A percentile compares a stretch with the other conserved stretches of the same genome.
Conservation (phyloP, 129 eudicot genomes). For the Silybum marianum region DNA sequence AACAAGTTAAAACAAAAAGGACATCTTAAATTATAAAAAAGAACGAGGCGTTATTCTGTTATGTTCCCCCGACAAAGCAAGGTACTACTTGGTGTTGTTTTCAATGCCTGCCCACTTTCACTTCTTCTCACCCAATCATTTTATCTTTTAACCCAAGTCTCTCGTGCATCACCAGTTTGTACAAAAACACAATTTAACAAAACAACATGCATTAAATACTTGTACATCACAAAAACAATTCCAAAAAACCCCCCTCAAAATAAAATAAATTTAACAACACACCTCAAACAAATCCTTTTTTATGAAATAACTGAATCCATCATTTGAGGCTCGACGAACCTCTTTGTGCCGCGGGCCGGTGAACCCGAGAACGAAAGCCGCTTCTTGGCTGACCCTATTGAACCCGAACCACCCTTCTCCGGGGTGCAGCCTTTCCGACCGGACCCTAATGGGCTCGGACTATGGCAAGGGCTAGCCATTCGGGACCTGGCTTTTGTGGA, state of each 20-base stretch:
- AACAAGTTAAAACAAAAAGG: background rate
- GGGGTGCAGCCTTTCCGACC: slow-evolving; percentile 46
- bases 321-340: slow-evolving; percentile 65
- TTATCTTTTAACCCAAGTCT: slow-evolving; percentile 33
- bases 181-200: slow-evolving; percentile 11
- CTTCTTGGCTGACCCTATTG: slow-evolving; percentile 71
- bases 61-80: slow-evolving; percentile 39
- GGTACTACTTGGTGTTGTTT: slow-evolving; percentile 29
- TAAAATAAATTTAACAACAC: background rate
- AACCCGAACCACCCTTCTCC: slow-evolving; percentile 32
- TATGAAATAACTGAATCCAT: slow-evolving; percentile 37
- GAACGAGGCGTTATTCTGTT: background rate
- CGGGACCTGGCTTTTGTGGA: slow-evolving; percentile 69
- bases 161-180: slow-evolving; percentile 22
- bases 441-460: slow-evolving; percentile 59
- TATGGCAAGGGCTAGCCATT: slow-evolving; percentile 43
- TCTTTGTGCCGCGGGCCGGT: slow-evolving; percentile 56
- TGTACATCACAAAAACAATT: slow-evolving; percentile 8
- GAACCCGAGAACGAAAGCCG: slow-evolving; percentile 76
- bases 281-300: slow-evolving; percentile 38
- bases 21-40: background rate
- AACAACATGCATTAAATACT: slow-evolving; percentile 23
- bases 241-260: slow-evolving; percentile 13
- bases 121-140: slow-evolving; percentile 25
- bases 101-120: slow-evolving; percentile 17